These are phyloP conservation scores for Floccularia luteovirens DNA, from an alignment of 768 basidiomycete species.

Conservation along the genomic window DNA sequence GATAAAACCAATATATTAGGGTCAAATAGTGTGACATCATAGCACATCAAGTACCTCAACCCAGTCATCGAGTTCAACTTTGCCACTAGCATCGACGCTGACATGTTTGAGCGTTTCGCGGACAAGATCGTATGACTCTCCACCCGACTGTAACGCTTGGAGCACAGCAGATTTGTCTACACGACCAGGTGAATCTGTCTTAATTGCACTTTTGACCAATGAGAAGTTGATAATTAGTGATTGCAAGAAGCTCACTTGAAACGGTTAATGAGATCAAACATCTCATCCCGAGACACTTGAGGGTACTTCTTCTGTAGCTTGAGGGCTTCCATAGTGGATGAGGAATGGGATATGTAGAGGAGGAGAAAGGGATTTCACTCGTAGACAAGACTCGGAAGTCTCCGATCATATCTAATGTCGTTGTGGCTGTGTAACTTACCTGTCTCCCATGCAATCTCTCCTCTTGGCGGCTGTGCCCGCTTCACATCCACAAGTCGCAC, in stretches of 20 bases:
- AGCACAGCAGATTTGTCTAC: constrained; percentile 79
- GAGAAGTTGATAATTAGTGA: constrained; percentile 5
- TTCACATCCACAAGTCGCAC: too few species aligned
- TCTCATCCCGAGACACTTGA: constrained; percentile 86
- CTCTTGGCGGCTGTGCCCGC: too few species aligned
- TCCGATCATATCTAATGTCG: background rate
- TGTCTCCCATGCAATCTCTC: too few species aligned
- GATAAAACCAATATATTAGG: constrained; percentile 6
- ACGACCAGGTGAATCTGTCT: constrained; percentile 75
- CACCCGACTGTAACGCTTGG: constrained; percentile 67
- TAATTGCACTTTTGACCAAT: constrained; percentile 48
- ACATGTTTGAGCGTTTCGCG: constrained; percentile 90
- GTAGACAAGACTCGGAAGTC: background rate
- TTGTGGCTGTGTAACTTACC: background rate
- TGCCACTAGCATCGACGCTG: constrained; percentile 89
- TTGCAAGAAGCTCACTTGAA: constrained; percentile 73
- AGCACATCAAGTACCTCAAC: constrained; percentile 71
- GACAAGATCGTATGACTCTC: constrained; percentile 87
- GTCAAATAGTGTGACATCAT: constrained; percentile 8
- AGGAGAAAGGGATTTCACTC: background rate
- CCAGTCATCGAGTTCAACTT: constrained; percentile 97
- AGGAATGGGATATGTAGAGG: background rate
- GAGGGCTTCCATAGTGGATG: constrained; percentile 63
- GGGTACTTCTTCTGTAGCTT: constrained; percentile 90
- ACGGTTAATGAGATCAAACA: constrained; percentile 87